A percentile compares a stretch with the other conserved stretches of the same genome.
Conservation (phyloP, 192 early-diverging fungal genomes). For the Pecoramyces ruminantium region DNA sequence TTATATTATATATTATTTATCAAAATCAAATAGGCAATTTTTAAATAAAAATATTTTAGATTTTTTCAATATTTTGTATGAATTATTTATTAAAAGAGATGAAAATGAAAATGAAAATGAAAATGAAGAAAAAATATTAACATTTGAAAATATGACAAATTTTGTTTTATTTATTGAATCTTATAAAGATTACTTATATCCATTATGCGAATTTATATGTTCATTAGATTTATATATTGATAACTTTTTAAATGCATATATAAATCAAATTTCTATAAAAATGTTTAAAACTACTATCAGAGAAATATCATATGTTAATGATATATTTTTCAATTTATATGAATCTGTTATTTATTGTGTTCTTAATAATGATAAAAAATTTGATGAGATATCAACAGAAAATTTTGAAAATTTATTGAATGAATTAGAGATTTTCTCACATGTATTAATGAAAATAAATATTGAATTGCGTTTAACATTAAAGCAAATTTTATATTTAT, state of each 20-base stretch:
- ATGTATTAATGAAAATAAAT: not conserved
- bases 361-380: not conserved
- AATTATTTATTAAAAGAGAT: not conserved
- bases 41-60: not conserved
- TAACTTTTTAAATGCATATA: not conserved
- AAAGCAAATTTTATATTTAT: not conserved
- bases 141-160: not conserved
- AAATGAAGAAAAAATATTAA: not conserved
- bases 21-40: not conserved
- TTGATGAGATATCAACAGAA: not conserved
- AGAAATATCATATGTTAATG: not conserved
- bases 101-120: not conserved
- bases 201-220: not conserved
- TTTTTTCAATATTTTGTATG: not conserved
- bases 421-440: not conserved
- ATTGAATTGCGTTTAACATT: not conserved
- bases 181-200: not conserved
- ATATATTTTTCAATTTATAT: not conserved
- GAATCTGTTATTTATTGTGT: not conserved
- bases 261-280: not conserved
- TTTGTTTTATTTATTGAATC: not conserved
- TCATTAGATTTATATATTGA: not conserved
- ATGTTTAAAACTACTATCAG: not conserved
- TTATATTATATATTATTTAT: not conserved
- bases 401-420: not conserved